Evolutionary conservation across 345 rosid genomes (phyloP).

Genomic region (Populus simonii): DNA sequence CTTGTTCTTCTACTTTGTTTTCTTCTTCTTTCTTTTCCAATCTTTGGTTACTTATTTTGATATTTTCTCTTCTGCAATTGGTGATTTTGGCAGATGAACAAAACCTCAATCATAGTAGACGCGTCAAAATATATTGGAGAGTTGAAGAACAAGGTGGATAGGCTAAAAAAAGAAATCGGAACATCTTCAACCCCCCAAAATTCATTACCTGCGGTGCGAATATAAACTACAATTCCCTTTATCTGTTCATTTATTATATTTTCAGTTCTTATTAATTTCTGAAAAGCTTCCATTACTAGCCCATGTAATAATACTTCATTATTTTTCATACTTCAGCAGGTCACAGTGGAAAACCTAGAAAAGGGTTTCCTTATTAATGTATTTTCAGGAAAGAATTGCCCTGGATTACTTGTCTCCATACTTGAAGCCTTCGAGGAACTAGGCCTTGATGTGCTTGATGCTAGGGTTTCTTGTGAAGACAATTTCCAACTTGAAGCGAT

Average conservation of each 20-base stretch:
- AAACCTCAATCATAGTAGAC: slow-evolving; percentile 64
- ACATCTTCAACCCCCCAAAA: slow-evolving; percentile 36
- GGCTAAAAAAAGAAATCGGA: slow-evolving; percentile 50
- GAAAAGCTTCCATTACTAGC: not conserved
- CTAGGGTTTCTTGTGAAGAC: slow-evolving; percentile 92
- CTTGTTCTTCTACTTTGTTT: too few relatives aligned
- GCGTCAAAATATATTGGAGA: slow-evolving; percentile 81
- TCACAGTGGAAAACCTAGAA: slow-evolving; percentile 75
- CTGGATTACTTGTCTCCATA: slow-evolving; percentile 71
- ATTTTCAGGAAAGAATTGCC: slow-evolving; percentile 55
- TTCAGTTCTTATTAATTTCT: not conserved
- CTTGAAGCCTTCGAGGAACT: slow-evolving; percentile 84
- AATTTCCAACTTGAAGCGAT: slow-evolving; percentile 65
- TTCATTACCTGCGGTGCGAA: slow-evolving; percentile 38
- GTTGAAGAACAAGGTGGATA: slow-evolving; percentile 70
- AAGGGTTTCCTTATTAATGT: slow-evolving; percentile 74
- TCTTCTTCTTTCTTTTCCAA: not conserved
- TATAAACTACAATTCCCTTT: not conserved
- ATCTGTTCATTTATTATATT: not conserved
- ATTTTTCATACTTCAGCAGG: slow-evolving; percentile 34
- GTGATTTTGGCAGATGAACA: slow-evolving; percentile 42
- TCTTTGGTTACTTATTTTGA: not conserved
- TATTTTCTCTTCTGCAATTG: not conserved
- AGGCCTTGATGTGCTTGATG: slow-evolving; percentile 73
- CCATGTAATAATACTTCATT: not conserved